phyloP scores from a whole-genome alignment of 1,284 basidiomycete species.

The Moesziomyces sp. region DNA sequence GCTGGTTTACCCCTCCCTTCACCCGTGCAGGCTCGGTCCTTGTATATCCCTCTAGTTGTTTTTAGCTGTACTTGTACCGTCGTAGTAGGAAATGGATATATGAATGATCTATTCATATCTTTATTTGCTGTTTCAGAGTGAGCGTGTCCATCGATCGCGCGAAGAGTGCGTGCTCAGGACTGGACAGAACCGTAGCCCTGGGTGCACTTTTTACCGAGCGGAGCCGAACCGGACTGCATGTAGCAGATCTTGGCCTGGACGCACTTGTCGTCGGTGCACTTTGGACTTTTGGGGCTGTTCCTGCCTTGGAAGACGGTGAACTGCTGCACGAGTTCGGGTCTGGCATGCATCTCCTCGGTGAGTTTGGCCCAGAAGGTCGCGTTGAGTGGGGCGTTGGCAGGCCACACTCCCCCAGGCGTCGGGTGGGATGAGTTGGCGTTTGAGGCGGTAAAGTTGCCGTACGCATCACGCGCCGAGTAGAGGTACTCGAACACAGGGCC shows the following conservation, averaged over 20 bases:
- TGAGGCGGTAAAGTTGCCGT: conserved; percentile 72
- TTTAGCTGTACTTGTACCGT: not conserved
- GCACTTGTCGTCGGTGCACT: conserved; percentile 75
- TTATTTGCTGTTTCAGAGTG: not conserved
- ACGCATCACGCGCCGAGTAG: conserved; percentile 78
- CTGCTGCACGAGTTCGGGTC: conserved; percentile 74
- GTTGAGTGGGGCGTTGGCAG: conserved; percentile 77
- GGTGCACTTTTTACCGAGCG: conserved; percentile 74
- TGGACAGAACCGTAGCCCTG: conserved; percentile 78
- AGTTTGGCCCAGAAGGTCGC: conserved; percentile 85
- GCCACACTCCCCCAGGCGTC: conserved; percentile 70
- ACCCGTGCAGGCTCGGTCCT: not conserved
- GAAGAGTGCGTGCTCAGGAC: not conserved
- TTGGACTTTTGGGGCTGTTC: conserved; percentile 71
- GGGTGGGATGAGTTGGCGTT: conserved; percentile 17
- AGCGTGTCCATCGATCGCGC: no score
- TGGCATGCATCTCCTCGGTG: conserved; percentile 77
- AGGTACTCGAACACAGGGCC: conserved; percentile 79
- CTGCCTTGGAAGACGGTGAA: conserved; percentile 81
- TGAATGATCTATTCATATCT: not conserved
- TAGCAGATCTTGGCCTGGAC: conserved; percentile 79
- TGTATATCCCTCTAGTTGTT: not conserved
- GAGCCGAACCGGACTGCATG: conserved; percentile 76
- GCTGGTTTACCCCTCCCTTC: not conserved
- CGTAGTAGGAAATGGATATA: not conserved